These are phyloP conservation scores for Candida nonsorbophila DNA, from an alignment of 805 yeast genomes.

Conservation along the genomic window DNA sequence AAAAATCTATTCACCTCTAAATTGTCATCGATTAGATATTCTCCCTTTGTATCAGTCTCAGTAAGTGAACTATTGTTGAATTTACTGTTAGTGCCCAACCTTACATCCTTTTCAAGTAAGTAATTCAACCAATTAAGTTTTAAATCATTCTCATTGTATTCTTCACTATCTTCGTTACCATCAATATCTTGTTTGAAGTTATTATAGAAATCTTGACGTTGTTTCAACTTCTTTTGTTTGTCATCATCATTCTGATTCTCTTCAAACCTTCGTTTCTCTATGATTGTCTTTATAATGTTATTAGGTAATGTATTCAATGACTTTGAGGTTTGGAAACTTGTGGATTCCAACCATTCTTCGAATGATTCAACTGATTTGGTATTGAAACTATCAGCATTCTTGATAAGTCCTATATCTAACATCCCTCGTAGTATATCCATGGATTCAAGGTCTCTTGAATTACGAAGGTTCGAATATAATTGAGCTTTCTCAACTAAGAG, in stretches of 20 bases:
- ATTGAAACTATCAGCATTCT: conserved; percentile 39
- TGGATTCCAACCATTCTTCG: conserved; percentile 28
- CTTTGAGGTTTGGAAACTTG: conserved; percentile 14
- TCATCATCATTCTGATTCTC: conserved; percentile 27
- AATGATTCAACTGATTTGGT: conserved; percentile 34
- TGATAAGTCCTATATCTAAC: conserved; percentile 54
- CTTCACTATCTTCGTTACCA: conserved; percentile 16
- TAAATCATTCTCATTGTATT: conserved; percentile 13
- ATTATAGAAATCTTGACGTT: conserved; percentile 35
- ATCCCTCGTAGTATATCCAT: conserved; percentile 74
- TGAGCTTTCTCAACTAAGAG: conserved; percentile 48
- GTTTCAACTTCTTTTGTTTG: conserved; percentile 27
- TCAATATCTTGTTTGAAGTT: conserved; percentile 17
- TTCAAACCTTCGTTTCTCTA: conserved; percentile 35
- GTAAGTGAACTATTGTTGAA: too few relatives aligned
- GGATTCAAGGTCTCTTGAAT: conserved; percentile 39
- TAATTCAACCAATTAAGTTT: conserved; percentile 30
- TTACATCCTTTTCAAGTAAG: conserved; percentile 27
- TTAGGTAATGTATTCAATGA: conserved; percentile 20
- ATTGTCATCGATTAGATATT: conserved; percentile 8
- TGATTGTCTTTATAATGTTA: conserved; percentile 23
- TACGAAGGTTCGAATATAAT: conserved; percentile 43
- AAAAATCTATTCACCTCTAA: conserved; percentile 5
- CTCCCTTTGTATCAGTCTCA: conserved; percentile 6
- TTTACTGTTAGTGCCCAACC: conserved; percentile 32